Evolutionary conservation across 768 basidiomycete genomes (phyloP), one percentile per base, ranked within the genome.

Genomic region (Rhodotorula taiwanensis): DNA sequence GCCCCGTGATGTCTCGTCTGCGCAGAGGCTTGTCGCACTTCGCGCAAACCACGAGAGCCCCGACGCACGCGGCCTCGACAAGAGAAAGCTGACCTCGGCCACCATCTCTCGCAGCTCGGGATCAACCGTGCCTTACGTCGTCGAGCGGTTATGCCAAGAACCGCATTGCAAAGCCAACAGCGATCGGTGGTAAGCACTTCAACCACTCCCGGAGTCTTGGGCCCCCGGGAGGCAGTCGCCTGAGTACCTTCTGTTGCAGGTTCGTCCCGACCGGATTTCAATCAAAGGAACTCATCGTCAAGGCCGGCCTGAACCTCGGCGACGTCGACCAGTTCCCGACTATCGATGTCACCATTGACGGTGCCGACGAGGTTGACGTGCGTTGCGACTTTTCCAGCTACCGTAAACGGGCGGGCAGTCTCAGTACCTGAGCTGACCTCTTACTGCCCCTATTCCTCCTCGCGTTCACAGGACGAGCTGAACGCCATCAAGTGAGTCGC

Each of bases 271-370:
- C 74, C 78, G 89, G 93, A 27, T 98, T 98, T 77, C 95, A 99
- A 77, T 92, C 89, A 21, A 94, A 91, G 74, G 85, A 95, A 73
- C 83, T 99, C 63, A 98, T 99, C 73, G 84, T 97, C 56, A 80
- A 81, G 49, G 84, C 85, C 30, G 82, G 73, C 4, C 39, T 74
- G 13, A 72, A 71, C 58, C 56, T 74, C 25, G 73, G 73, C 15
- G 73, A 74, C 49, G 70, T 71, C 20, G 72, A 72, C 54, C 71
- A 72, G 44, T 74, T 74, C 76, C 85, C 87, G 7, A 79, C 80
- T 3, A 86, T 98, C 58, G 95, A 99, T 72, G 89, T 98, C n/a
- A 97, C 93, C 1, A 84, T 99, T 47, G 95, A 99, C 74, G 94
- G 94, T 48, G 94, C 94, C 5, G 94, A 98, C 67, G 94, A 97